Evolutionary conservation across 805 yeast genomes (phyloP).

Genomic region (Ascoidea tarda): DNA sequence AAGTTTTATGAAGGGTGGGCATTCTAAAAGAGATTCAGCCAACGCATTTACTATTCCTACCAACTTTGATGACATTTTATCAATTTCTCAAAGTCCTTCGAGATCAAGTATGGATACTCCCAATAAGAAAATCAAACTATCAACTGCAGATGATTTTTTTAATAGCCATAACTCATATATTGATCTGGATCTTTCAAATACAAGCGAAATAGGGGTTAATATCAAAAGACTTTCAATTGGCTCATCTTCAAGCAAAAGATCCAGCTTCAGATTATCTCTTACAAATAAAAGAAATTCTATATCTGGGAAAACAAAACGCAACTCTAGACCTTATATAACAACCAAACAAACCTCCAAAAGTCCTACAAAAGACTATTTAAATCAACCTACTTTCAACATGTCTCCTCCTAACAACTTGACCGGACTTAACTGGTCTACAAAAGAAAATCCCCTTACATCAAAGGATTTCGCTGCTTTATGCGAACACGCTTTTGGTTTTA

Average conservation of each 20-base stretch:
- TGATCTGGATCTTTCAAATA: no score
- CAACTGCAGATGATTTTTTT: no score
- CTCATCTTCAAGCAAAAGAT: conserved; percentile 4
- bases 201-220: no score
- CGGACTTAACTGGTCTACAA: no score
- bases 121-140: conserved; percentile 6
- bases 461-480: conserved; percentile 17
- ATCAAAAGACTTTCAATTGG: conserved; percentile 1
- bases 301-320: conserved; percentile 10
- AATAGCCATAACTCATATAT: no score
- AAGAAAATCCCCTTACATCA: conserved; percentile 11
- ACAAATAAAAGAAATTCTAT: background rate
- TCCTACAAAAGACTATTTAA: no score
- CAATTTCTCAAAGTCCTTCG: background rate
- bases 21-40: conserved; percentile 6
- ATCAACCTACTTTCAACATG: no score
- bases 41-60: conserved; percentile 7
- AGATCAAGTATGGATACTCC: conserved; percentile 6
- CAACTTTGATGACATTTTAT: conserved; percentile 5
- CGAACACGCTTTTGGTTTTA: conserved; percentile 16
- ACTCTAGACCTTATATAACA: no score
- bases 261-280: background rate
- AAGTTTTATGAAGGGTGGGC: background rate
- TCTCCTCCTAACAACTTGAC: no score
- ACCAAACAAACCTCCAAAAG: no score